Percentiles rank a stretch among this genome's conserved stretches.
Conservation (phyloP, 768 basidiomycete species). For the Termitomyces eurrhizus region DNA sequence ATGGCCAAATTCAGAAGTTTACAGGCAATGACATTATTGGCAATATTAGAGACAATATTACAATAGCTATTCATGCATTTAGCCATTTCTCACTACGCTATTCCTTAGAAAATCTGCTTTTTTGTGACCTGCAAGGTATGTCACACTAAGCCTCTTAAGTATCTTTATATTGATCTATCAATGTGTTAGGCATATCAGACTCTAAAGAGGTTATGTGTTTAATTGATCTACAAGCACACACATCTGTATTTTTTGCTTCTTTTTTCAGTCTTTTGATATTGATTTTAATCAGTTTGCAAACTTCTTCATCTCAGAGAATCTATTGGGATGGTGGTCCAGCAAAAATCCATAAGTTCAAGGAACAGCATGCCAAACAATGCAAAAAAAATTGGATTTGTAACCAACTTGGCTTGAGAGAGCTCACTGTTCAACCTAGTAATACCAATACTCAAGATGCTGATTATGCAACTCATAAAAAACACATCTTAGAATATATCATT, state of each 20-base stretch:
- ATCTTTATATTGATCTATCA: slow-evolving; percentile 1
- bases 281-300: not conserved
- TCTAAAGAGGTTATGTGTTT: not conserved
- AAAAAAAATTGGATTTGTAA: not conserved
- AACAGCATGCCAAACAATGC: not conserved
- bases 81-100: not conserved
- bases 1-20: slow-evolving; percentile 22
- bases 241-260: not conserved
- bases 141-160: not conserved
- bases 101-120: not conserved
- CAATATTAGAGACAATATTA: not conserved
- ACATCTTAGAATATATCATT: not conserved
- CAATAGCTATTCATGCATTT: not conserved
- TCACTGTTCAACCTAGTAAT: not conserved
- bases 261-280: not conserved
- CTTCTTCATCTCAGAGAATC: not conserved
- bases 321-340: not conserved
- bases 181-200: not conserved
- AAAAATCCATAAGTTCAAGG: not conserved
- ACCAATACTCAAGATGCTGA: no score
- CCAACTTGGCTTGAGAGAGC: not conserved
- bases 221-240: not conserved
- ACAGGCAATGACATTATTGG: slow-evolving; percentile 19
- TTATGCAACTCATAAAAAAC: not conserved
- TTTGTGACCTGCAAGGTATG: not conserved